These are phyloP conservation scores for Plenodomus lindquistii DNA, from an alignment of 2,329 filamentous ascomycete genomes.

Conservation along the genomic window DNA sequence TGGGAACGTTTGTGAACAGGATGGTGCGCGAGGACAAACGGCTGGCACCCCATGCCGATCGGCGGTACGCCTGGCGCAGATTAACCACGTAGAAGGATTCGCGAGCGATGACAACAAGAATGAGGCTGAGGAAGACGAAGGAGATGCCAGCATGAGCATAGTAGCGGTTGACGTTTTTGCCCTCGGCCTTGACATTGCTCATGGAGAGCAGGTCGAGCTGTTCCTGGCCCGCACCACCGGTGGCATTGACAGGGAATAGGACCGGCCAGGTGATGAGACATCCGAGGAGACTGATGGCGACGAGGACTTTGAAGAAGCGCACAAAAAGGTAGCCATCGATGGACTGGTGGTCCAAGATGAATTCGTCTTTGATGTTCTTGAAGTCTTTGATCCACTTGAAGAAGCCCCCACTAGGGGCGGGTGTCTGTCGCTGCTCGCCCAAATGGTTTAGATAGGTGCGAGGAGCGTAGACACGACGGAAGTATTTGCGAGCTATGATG, in stretches of 20 bases:
- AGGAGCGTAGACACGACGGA: constrained; percentile 51
- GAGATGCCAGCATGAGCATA: constrained; percentile 51
- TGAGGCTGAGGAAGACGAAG: constrained; percentile 48
- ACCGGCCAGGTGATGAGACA: constrained; percentile 52
- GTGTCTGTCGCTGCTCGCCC: constrained; percentile 51
- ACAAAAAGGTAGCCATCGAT: constrained; percentile 55
- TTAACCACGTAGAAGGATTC: constrained; percentile 55
- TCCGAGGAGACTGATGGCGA: constrained; percentile 49
- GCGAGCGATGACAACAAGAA: constrained; percentile 50
- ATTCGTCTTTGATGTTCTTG: constrained; percentile 48
- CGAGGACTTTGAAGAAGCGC: constrained; percentile 51
- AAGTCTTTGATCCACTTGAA: constrained; percentile 59
- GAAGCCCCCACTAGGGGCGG: constrained; percentile 49
- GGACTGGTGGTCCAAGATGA: constrained; percentile 53
- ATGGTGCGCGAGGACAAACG: constrained; percentile 54
- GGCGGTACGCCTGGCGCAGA: constrained; percentile 53
- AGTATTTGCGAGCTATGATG: constrained; percentile 48
- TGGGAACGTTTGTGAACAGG: constrained; percentile 53
- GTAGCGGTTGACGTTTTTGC: constrained; percentile 42
- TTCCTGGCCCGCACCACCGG: constrained; percentile 40
- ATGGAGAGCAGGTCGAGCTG: constrained; percentile 47
- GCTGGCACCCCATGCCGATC: constrained; percentile 49
- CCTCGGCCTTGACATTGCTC: constrained; percentile 40
- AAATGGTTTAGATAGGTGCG: constrained; percentile 53
- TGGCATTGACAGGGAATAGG: constrained; percentile 53